Conservation (phyloP, 2,329 filamentous ascomycete genomes). For the Fusarium sp. region DNA sequence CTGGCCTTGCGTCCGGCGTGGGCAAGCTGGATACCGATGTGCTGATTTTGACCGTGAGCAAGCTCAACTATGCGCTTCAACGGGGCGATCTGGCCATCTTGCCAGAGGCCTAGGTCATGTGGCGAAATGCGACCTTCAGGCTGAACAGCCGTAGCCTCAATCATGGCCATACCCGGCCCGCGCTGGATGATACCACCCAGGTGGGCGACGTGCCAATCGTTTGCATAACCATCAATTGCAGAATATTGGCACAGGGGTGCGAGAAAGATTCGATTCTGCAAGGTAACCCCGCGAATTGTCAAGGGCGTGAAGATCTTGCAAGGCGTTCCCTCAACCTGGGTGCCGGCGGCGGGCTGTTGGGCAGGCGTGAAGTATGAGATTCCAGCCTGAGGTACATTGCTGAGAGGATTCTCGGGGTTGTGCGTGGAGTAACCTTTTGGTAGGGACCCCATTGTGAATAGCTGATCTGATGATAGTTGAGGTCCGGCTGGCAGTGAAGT, state of each 20-base stretch:
- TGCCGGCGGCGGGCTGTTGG: conserved; percentile 55
- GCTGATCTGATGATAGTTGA: not conserved
- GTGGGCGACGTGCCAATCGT: not conserved
- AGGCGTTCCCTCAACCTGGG: conserved; percentile 27
- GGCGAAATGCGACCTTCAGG: not conserved
- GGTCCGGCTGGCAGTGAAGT: no score
- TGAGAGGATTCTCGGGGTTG: not conserved
- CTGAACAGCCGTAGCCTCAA: not conserved
- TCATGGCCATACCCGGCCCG: not conserved
- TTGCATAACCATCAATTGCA: not conserved
- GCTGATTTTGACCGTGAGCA: not conserved
- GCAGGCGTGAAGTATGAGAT: conserved; percentile 59
- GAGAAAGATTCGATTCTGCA: not conserved
- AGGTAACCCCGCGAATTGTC: not conserved
- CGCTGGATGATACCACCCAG: not conserved
- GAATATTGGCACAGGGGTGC: not conserved
- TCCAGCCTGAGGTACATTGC: not conserved
- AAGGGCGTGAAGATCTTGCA: not conserved
- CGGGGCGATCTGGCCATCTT: not conserved
- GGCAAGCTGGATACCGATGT: conserved; percentile 4
- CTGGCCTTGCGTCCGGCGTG: conserved; percentile 11
- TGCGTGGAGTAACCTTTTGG: not conserved
- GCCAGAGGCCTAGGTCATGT: not conserved
- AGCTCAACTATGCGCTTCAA: not conserved
- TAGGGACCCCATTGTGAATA: not conserved